These are phyloP conservation scores for Actinomortierella wolfii DNA, from an alignment of 371 early-diverging fungal species.

Conservation along the genomic window DNA sequence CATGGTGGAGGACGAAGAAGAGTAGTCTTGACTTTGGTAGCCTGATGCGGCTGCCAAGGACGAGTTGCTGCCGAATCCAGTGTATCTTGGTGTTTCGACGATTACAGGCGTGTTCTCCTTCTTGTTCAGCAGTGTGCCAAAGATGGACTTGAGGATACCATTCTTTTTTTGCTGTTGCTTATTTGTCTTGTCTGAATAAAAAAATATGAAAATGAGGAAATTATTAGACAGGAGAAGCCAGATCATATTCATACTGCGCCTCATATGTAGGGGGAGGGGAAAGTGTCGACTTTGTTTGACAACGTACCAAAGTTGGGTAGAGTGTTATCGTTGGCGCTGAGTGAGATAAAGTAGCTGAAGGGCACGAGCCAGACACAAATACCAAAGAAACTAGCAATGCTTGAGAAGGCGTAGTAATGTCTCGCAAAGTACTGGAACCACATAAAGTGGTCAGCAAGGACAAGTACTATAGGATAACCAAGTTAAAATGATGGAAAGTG, in stretches of 20 bases:
- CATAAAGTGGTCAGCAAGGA: slow-evolving; percentile 78
- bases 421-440: slow-evolving; percentile 87
- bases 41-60: slow-evolving; percentile 5
- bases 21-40: not conserved
- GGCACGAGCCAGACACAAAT: slow-evolving; percentile 89
- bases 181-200: slow-evolving; percentile 8
- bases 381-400: slow-evolving; percentile 87
- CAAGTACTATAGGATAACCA: slow-evolving; percentile 59
- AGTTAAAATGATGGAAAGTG: too few species aligned
- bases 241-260: too few species aligned
- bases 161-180: slow-evolving; percentile 28
- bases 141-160: slow-evolving; percentile 39
- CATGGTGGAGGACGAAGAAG: too few species aligned
- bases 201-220: too few species aligned
- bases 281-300: not conserved
- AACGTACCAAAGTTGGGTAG: slow-evolving; percentile 71
- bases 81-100: slow-evolving; percentile 32
- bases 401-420: slow-evolving; percentile 69
- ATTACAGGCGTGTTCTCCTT: slow-evolving; percentile 27
- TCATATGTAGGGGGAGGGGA: too few species aligned
- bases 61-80: slow-evolving; percentile 30
- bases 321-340: slow-evolving; percentile 85
- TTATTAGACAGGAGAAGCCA: too few species aligned
- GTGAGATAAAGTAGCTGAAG: slow-evolving; percentile 84
- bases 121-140: slow-evolving; percentile 39